Conservation (phyloP, 768 basidiomycete species). For the Nevesoporus exiguus region DNA sequence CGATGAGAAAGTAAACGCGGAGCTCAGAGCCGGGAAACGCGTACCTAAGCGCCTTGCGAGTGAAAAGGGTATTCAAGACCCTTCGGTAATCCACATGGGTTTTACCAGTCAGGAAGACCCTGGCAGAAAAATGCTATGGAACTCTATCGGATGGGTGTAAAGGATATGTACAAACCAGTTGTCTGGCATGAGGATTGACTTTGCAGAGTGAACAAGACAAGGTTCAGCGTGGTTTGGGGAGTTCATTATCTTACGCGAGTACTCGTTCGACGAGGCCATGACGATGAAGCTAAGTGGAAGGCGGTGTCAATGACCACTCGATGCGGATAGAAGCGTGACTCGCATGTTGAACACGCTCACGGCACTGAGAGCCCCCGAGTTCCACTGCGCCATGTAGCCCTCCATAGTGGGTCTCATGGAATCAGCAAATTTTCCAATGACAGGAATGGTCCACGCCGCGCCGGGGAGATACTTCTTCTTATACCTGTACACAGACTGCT, state of each 20-base stretch:
- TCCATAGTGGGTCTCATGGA: slow-evolving; percentile 90
- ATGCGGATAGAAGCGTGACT: slow-evolving; percentile 24
- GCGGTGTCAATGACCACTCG: slow-evolving; percentile 7
- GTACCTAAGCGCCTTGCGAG: slow-evolving; percentile 87
- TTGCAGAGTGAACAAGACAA: slow-evolving; percentile 89
- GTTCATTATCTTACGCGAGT: slow-evolving; percentile 92
- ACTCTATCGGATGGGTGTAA: not conserved
- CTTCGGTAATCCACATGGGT: slow-evolving; percentile 91
- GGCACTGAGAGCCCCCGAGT: slow-evolving; percentile 81
- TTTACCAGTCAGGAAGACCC: slow-evolving; percentile 98
- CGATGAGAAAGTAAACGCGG: not conserved
- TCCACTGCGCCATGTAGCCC: slow-evolving; percentile 90
- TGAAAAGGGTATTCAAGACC: slow-evolving; percentile 87
- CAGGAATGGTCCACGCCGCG: slow-evolving; percentile 88
- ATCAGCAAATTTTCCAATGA: slow-evolving; percentile 95
- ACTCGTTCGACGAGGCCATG: slow-evolving; percentile 93
- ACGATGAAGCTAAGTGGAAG: slow-evolving; percentile 85
- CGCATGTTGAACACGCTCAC: slow-evolving; percentile 98
- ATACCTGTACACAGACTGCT: slow-evolving; percentile 83
- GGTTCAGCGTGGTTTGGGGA: slow-evolving; percentile 91
- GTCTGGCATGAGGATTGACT: slow-evolving; percentile 75
- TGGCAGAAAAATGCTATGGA: slow-evolving; percentile 26
- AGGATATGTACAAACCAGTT: slow-evolving; percentile 65
- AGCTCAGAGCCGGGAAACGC: slow-evolving; percentile 16
- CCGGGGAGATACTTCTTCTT: slow-evolving; percentile 91